Evolutionary conservation across 176 grass and related monocot species (phyloP), one percentile per base, ranked within the genome.

Genomic region (Pontederia crassipes): DNA sequence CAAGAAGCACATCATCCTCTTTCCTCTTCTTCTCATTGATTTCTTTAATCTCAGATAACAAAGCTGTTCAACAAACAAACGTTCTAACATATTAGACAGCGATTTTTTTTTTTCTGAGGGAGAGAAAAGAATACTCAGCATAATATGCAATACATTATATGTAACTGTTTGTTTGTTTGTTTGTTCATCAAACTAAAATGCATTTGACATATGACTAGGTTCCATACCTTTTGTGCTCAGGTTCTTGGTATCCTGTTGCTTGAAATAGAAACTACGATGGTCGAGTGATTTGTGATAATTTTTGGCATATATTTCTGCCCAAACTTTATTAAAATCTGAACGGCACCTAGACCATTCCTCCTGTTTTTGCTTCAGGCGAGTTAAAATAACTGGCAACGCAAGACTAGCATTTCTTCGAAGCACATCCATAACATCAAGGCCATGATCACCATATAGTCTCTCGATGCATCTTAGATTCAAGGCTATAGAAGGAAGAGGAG

Each of bases 271-370:
- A 82, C 93, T 97, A 68, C 93, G 81, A 61, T 97, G 93, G 32
- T 97, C 93, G 53, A 97, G 87, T 60, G 93, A 97, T 74, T 97
- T 97, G 61, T 91, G 93, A 76, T 92, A 98, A 65, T 98, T 98
- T 62, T 98, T 98, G 64, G 93, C 78, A 78, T 98, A 98, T 69
- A 98, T 87, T 75, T 98, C 93, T 18, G 87, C 84, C 93, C 93
- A 98, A 51, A 98, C 84, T 87, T 85, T 91, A 65, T 98, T 98
- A 60, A 98, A 98, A 82, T 98, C 93, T 28, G 78, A 80, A 40
- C 93, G 81, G 50, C 93, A 98, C 71, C 78, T 77, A 63, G 81
- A 79, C 93, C 93, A 98, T 72, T 98, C 93, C 65, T 92, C 87
- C 54, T 85, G 81, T 70, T 98, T 98, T 70, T 98, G 93, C 72